phyloP scores from a whole-genome alignment of 129 eudicot genomes.

The Sambucus nigra region DNA sequence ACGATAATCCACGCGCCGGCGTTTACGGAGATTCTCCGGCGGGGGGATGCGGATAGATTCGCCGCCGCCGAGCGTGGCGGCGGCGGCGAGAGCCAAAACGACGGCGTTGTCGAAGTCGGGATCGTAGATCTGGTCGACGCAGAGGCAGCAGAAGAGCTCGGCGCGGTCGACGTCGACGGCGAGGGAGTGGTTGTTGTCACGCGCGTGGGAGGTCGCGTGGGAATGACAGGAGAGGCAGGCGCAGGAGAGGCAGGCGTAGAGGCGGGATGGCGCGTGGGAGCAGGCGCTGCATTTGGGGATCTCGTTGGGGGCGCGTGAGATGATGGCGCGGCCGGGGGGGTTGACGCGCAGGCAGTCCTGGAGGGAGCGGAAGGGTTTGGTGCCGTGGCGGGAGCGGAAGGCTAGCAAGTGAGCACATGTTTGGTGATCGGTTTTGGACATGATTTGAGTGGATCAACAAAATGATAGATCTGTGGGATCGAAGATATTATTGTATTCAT shows the following conservation, averaged over 20 bases:
- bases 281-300: conserved; percentile 34
- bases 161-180: conserved; percentile 66
- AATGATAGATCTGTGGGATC: too few relatives aligned
- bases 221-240: conserved; percentile 35
- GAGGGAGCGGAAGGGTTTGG: conserved; percentile 37
- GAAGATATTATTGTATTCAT: too few relatives aligned
- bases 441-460: too few relatives aligned
- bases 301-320: conserved; percentile 22
- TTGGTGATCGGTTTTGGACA: conserved; percentile 12
- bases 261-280: conserved; percentile 22
- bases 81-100: conserved; percentile 33
- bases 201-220: conserved; percentile 53
- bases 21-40: conserved; percentile 50
- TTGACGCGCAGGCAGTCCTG: conserved; percentile 32
- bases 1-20: conserved; percentile 68
- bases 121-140: conserved; percentile 77
- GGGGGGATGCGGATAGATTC: conserved; percentile 16
- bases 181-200: conserved; percentile 36
- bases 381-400: conserved; percentile 40
- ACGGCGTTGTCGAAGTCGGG: conserved; percentile 56
- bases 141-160: conserved; percentile 66
- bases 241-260: conserved; percentile 56
- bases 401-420: conserved; percentile 32
- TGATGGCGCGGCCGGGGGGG: conserved; percentile 61
- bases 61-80: conserved; percentile 29